Base-by-base conservation (phyloP, 116 monocot species). In the Zostera marina region DNA sequence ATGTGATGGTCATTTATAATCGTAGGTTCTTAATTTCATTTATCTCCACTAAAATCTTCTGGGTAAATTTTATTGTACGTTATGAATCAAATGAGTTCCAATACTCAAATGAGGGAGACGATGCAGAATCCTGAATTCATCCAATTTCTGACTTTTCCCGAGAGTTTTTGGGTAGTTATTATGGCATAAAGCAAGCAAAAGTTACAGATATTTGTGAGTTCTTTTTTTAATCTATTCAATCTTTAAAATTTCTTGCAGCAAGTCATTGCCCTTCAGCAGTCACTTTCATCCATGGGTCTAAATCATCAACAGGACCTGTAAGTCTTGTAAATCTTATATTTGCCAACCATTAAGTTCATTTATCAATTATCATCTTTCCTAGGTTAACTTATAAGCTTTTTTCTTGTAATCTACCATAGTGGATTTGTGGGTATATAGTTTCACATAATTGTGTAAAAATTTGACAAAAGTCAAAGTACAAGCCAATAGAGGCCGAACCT, bases 91-190 rank as follows among this genome's bases (percentile, higher is more conserved):
- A 22, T 82, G 63, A 85, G 87, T 15, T 75, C 80, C 23, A 92
- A 78, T 68, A 59, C 78, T 41, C 87, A 81, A 46, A 23, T 92
- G 19, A 76, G 87, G 59, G 92, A 87, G 47, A 78, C 83, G 83
- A 44, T 91, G 58, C 86, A 82, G 61, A 91, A 85, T 58, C 82
- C 85, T 46, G 82, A 85, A 56, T 82, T 82, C 63, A 53, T 84
- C 45, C 90, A 78, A 41, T 81, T 76, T 59, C 57, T 90, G 24
- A 62, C 81, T 48, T 85, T 79, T 13, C 79, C 85, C 51, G 85
- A 79, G 55, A 85, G 72, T 47, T 19, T 91, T 68, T 82, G 80
- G 85, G 91, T 80, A 56, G 2, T 46, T 16, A 13, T 42, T 60
- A 60, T 45, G 39, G 13, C 24, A 8, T 25, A 8, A 61, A 45